Base-by-base conservation (phyloP, 768 basidiomycete genomes). In the Rhodosporidiobolus odoratus region DNA sequence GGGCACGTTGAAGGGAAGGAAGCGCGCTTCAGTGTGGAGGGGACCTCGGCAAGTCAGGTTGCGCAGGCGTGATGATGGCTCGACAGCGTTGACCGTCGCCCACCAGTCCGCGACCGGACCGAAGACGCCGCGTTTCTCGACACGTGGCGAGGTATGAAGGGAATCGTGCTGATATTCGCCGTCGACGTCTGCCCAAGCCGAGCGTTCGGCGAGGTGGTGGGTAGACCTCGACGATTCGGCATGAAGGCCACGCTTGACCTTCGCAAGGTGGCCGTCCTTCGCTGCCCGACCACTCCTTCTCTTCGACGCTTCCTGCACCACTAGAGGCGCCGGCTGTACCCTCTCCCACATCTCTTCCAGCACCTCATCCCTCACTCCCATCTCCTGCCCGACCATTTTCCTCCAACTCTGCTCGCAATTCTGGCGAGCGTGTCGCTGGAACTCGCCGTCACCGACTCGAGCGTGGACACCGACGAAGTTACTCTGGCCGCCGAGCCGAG, bases 381-480 rank as follows among this genome's bases (percentile, higher is more conserved):
- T 17, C 41, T 10, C 2, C 13, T 54, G 13, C 23, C 19, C 35
- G 1, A 53, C 62, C 13, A 68, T 25, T 23, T 10, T 15, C 54
- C 81, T 82, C 83, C 84, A 85, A 85, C 85, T 75, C 7, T 73
- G 59, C 52, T 84, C 81, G 37, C 83, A 78, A 41, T 83, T 88
- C 32, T 57, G 62, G n/a, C 76, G 74, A 9, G 82, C 81, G 10
- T 81, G 78, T 12, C 67, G 71, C 68, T 77, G 78, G 77, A 90
- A 91, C 1, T 78, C 74, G 1, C 88, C 87, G 71, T 90, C 89
- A 8, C 86, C 86, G 5, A 89, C 75, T 12, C 90, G 85, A 6
- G 90, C 79, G 75, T 91, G 89, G 5, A 83, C 84, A 4, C 84
- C 87, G 27, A 89, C 76, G 76, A 85, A 91, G 5, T 78, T 74